A percentile compares a stretch with the other conserved stretches of the same genome.
These are phyloP conservation scores for Globisporangium carolinianum DNA, from an alignment of 352 stramenopile genomes.

Conservation along the genomic window DNA sequence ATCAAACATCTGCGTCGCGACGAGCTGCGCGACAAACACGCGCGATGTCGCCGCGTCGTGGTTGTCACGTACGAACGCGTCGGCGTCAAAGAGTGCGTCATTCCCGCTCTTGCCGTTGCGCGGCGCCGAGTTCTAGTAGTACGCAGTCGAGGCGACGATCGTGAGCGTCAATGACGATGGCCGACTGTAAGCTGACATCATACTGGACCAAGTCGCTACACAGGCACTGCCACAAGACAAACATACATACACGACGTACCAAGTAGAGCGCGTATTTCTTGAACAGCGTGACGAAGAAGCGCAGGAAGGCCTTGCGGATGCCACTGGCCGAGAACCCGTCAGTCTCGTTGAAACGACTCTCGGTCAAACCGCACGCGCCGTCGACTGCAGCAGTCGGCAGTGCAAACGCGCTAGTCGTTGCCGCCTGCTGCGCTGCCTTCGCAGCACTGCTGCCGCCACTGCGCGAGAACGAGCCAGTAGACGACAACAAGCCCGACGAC, in stretches of 20 bases:
- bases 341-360: conserved; percentile 63
- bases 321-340: conserved; percentile 62
- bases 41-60: conserved; percentile 42
- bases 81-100: conserved; percentile 53
- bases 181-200: too few relatives aligned
- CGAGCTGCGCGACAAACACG: conserved; percentile 54
- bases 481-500: conserved; percentile 10
- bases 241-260: conserved; percentile 20
- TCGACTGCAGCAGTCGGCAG: conserved; percentile 15
- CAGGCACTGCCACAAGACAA: neutral
- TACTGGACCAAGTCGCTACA: too few relatives aligned
- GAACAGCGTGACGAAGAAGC: conserved; percentile 75
- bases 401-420: neutral
- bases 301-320: conserved; percentile 66
- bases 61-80: conserved; percentile 66
- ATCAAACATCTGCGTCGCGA: conserved; percentile 80
- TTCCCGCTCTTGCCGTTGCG: conserved; percentile 18
- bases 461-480: conserved; percentile 13
- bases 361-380: conserved; percentile 35
- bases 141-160: neutral
- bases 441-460: neutral
- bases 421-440: neutral
- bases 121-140: conserved; percentile 19
- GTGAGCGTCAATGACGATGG: too few relatives aligned
- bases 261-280: conserved; percentile 77